Evolutionary conservation across 2,329 filamentous ascomycete species (phyloP).

Genomic region (Apiospora sp.): DNA sequence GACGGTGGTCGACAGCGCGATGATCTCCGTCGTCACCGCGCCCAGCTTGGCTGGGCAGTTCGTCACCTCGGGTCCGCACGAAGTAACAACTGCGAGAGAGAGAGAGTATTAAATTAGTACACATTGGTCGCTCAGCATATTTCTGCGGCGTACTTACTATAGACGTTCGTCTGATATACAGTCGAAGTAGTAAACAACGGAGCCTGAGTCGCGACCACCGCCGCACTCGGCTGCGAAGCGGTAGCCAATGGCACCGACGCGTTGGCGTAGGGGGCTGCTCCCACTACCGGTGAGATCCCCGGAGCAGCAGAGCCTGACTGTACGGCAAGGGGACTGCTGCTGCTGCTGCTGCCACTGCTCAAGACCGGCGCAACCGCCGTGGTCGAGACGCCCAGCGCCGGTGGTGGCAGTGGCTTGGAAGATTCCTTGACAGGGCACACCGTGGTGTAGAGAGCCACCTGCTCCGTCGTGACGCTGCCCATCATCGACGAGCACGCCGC

Average conservation of each 20-base stretch:
- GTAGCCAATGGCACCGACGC: not conserved
- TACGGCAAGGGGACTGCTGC: no score
- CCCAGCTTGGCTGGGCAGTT: conserved; percentile 38
- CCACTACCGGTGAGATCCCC: not conserved
- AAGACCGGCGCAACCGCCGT: conserved; percentile 23
- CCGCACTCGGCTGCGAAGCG: not conserved
- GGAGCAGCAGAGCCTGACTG: not conserved
- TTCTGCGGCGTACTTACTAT: no score
- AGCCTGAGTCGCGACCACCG: not conserved
- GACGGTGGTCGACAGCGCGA: conserved; percentile 41
- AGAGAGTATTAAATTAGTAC: not conserved
- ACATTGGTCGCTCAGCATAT: no score
- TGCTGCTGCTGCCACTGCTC: conserved; percentile 23
- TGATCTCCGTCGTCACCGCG: conserved; percentile 37
- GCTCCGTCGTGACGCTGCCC: conserved; percentile 36
- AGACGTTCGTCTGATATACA: conserved; percentile 40
- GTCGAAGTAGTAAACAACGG: conserved; percentile 41
- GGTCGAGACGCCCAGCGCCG: no score
- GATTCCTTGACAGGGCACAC: conserved; percentile 39
- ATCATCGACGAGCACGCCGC: conserved; percentile 31
- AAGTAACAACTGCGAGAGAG: conserved; percentile 32
- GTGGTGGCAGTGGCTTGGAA: conserved; percentile 28
- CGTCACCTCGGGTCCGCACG: conserved; percentile 38
- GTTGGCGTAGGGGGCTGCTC: not conserved
- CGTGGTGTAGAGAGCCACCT: conserved; percentile 38